Conservation (phyloP, 2,329 filamentous ascomycete genomes). For the Rhynchosporium secalis region DNA sequence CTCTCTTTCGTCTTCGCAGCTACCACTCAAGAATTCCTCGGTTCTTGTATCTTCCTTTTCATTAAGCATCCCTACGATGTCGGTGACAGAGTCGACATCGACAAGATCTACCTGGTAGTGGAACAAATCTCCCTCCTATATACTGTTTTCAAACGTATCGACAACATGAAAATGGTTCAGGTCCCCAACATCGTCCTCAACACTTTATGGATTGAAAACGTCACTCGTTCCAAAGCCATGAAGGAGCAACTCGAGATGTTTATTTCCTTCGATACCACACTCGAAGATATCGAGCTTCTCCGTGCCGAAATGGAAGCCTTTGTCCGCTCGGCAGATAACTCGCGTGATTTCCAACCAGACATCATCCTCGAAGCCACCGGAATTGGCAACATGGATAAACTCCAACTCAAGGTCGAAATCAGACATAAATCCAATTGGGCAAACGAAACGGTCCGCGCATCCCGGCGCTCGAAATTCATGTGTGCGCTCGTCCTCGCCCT, state of each 20-base stretch:
- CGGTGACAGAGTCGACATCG: constrained; percentile 87
- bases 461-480: constrained; percentile 93
- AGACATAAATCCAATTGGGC: constrained; percentile 93
- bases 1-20: constrained; percentile 95
- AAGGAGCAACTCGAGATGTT: constrained; percentile 76
- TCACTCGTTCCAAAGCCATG: constrained; percentile 89
- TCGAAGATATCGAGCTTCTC: constrained; percentile 85
- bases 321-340: constrained; percentile 79
- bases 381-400: constrained; percentile 83
- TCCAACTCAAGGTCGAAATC: constrained; percentile 79
- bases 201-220: constrained; percentile 91
- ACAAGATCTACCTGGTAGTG: constrained; percentile 69
- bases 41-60: constrained; percentile 97
- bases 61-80: constrained; percentile 98
- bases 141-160: constrained; percentile 84
- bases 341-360: constrained; percentile 86
- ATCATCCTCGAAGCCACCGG: constrained; percentile 75
- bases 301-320: constrained; percentile 84
- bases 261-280: constrained; percentile 81
- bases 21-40: constrained; percentile 92
- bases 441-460: constrained; percentile 78
- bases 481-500: constrained; percentile 84
- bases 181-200: constrained; percentile 91
- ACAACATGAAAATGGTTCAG: constrained; percentile 74
- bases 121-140: constrained; percentile 94